A percentile compares a stretch with the other conserved stretches of the same genome.
Conservation (phyloP, 176 grass and related monocot genomes). For the Areca catechu region DNA sequence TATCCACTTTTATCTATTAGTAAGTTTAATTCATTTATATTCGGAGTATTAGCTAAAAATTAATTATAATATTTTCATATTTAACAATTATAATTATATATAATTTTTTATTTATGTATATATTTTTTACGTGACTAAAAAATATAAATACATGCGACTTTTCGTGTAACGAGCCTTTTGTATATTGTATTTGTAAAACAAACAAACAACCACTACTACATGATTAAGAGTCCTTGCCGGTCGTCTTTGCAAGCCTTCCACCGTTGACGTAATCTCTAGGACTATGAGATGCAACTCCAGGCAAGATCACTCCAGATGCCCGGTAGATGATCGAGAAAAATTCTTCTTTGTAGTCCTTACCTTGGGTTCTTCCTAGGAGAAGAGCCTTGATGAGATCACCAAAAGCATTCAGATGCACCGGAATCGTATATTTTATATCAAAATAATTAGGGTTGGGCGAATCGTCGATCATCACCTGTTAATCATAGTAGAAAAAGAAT, state of each 20-base stretch:
- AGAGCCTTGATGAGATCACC: constrained; percentile 52
- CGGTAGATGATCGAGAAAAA: constrained; percentile 37
- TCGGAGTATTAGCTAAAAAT: no score
- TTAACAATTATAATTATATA: no score
- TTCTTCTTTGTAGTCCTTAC: constrained; percentile 53
- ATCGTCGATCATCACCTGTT: constrained; percentile 27
- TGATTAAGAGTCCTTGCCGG: no score
- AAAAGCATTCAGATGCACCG: constrained; percentile 35
- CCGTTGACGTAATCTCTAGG: constrained; percentile 60
- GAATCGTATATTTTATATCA: constrained; percentile 25
- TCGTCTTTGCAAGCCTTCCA: constrained; percentile 29
- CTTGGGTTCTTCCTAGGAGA: constrained; percentile 24
- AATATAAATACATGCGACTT: no score
- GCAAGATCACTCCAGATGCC: constrained; percentile 25
- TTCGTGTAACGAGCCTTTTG: no score
- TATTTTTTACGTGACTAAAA: no score
- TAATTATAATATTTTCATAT: no score
- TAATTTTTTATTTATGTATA: no score
- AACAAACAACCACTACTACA: no score
- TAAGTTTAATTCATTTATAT: no score
- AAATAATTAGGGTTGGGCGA: constrained; percentile 69
- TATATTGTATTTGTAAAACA: no score
- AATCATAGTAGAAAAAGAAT: not conserved
- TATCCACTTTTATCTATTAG: no score
- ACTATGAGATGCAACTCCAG: constrained; percentile 60